Base-by-base conservation (phyloP, 768 basidiomycete genomes). In the Tylopilus vinaceipallidus region DNA sequence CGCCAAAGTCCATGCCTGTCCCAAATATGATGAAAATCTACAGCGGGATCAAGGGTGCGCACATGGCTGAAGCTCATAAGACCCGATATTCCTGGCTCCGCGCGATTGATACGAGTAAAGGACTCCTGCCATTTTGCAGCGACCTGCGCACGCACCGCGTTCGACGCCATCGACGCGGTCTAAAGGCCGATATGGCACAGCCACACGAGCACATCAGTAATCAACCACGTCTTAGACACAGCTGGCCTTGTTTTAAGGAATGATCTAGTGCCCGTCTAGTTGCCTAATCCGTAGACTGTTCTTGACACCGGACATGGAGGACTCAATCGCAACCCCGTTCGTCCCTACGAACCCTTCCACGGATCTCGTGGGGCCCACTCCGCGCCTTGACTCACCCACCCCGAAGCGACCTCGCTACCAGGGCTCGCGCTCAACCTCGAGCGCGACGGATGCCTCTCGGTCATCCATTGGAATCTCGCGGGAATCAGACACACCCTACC, bases 121-220 rank as follows among this genome's bases (percentile, higher is more conserved):
- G 82, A 75, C 17, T 86, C 82, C 52, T 84, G 81, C 84, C 86
- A 87, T 71, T 85, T 84, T 3, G 82, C 71, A 16, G 80, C 76
- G 9, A 86, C 82, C 61, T 86, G 84, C 1, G 77, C 75, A 39
- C 77, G 77, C n/a, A 86, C 69, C 22, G 83, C 83, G 49, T 79
- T 75, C 5, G 82, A 82, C 16, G 79, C 76, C 83, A 82, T 84
- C 36, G 24, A 45, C 17, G 22, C 12, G 12, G n/a, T 12, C 36
- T 20, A 34, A 17, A 35, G 32, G 17, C 7, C 32, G 19, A 27
- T n/a, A 8, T 0, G 12, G 24, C 53, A 64, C 56, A 62, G 62
- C 64, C 59, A 66, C 64, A 27, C n/a, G 22, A 12, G 22, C n/a
- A n/a, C n/a, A n/a, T 41, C 16, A 23, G 23, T 16, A 22, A 22